A percentile compares a stretch with the other conserved stretches of the same genome.
Conservation (phyloP, 306 rosid species). For the Rubus idaeus region DNA sequence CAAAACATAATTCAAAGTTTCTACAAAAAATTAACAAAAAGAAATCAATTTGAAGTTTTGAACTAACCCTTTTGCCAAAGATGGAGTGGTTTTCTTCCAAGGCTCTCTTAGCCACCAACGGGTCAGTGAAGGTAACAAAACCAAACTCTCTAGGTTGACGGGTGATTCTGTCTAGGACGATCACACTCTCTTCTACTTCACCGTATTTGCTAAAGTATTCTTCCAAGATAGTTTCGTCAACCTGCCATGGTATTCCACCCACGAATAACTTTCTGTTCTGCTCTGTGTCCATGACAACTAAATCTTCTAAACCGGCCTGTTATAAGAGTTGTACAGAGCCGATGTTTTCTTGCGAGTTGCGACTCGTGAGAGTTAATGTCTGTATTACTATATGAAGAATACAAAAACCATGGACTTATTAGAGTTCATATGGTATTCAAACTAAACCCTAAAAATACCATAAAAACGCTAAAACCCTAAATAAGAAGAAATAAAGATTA, state of each 20-base stretch:
- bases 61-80: not conserved
- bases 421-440: no score
- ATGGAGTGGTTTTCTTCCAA: not conserved
- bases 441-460: no score
- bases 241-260: not conserved
- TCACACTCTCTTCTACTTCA: not conserved
- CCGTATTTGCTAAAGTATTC: not conserved
- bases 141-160: not conserved
- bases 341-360: no score
- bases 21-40: not conserved
- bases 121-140: constrained; percentile 1
- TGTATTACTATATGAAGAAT: not conserved
- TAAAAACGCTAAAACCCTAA: no score
- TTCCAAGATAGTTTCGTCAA: not conserved
- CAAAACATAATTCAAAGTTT: not conserved
- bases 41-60: not conserved
- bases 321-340: no score
- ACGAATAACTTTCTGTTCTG: not conserved
- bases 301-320: not conserved
- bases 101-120: not conserved
- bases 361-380: no score
- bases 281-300: not conserved
- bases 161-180: not conserved
- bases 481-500: no score
- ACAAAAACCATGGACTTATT: no score